Conservation (phyloP, 148 eudicot genomes). For the Tetragonia tetragonoides region DNA sequence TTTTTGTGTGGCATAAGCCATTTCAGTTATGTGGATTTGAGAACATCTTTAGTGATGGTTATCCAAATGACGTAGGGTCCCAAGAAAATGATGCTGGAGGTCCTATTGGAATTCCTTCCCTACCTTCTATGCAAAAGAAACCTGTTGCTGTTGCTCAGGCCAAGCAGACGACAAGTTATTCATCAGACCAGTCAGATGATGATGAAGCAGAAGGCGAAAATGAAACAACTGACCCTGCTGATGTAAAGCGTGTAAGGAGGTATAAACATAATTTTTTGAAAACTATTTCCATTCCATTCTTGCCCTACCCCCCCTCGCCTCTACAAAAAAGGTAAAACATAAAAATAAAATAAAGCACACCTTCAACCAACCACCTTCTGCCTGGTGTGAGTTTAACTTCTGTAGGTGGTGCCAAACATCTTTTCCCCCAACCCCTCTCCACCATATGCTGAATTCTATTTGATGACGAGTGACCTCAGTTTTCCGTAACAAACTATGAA, state of each 20-base stretch:
- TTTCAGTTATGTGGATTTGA: neutral
- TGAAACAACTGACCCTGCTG: constrained; percentile 58
- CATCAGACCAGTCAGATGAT: constrained; percentile 92
- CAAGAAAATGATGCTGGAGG: constrained; percentile 56
- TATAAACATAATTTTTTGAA: neutral
- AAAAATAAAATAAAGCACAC: no score
- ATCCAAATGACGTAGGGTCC: constrained; percentile 36
- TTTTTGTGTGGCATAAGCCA: neutral
- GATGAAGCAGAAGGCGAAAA: constrained; percentile 91
- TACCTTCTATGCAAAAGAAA: constrained; percentile 61
- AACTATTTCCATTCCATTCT: no score
- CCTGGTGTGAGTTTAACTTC: no score
- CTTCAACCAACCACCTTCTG: no score
- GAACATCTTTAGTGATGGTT: neutral
- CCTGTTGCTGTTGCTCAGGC: constrained; percentile 49
- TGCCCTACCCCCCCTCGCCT: no score
- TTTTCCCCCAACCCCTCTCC: no score
- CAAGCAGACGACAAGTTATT: constrained; percentile 80
- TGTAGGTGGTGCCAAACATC: no score
- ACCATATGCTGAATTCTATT: neutral
- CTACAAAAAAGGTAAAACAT: no score
- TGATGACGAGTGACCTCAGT: neutral
- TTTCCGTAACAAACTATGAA: no score
- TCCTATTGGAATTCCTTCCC: constrained; percentile 53
- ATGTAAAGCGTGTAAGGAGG: constrained; percentile 85